Evolutionary conservation across 352 stramenopile species (phyloP), one percentile per base, ranked within the genome.

Genomic region (Globisporangium apiculatum): DNA sequence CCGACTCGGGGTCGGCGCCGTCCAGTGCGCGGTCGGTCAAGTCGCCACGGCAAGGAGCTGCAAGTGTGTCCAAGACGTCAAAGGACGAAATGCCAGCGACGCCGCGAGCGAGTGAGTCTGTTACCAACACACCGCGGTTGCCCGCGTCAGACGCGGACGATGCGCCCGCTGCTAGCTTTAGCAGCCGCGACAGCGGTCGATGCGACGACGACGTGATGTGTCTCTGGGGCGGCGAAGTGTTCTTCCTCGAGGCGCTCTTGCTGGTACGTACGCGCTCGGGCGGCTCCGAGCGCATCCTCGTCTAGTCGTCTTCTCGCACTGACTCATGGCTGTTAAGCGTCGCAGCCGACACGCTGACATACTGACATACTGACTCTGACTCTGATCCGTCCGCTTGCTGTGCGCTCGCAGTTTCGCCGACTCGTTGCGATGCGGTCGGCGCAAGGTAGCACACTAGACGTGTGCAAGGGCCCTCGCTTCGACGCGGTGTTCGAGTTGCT

Each of bases 201-300:
- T 9, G 51, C 79, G 51, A 91, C 41, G 77, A 91, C 14, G 51
- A 78, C 2, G 79, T 76, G 18, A 48, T 87, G 45, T 86, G 73
- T 58, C 62, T 69, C 0, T 89, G 82, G 82, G 78, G 68, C 50
- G 82, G 73, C 14, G 82, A 91, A 51, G 45, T 88, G 0, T 79
- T 78, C 51, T 82, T 90, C 48, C 52, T 89, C 37, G 67, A 89
- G 56, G 68, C 72, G 0, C 55, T 76, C 14, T 48, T 85, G 18
- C 53, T 75, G 72, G 76, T 84, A 60, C 31, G 74, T 57, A 40
- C n/a, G 7, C 2, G 6, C 8, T 35, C 7, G 41, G 14, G 10
- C 1, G 48, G 24, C 18, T 48, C 2, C 38, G 41, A 41, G 7
- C 0, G 37, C 18, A 31, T 38, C 9, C 31, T n/a, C 4, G 36